Evolutionary conservation across 305 asterid species (phyloP), one percentile per base, ranked within the genome.

Genomic region (Coffea humblotiana): DNA sequence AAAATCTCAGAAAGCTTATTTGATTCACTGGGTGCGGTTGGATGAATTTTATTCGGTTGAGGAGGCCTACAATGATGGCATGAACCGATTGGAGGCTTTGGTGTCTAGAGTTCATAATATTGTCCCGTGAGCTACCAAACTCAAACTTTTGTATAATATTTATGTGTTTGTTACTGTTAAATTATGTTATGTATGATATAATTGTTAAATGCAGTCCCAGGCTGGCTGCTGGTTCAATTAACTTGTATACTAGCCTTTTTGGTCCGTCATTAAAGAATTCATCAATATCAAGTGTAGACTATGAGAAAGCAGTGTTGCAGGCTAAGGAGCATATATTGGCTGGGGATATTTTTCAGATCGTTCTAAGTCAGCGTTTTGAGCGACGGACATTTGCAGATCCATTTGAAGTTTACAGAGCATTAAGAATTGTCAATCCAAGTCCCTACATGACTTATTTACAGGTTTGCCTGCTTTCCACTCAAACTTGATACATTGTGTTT

Each of bases 401-500:
- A 47, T 95, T 96, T 87, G 99, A 96, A 91, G 90, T 96, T 58
- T 96, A 96, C 79, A 86, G 99, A 89, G 99, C 99, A 76, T 87
- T 96, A 74, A 87, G 98, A 89, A 88, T 95, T 77, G 97, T 95
- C 83, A 95, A 95, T 80, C 98, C 98, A 77, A 96, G 98, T 87
- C 99, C 99, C 83, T 96, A 92, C 74, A 96, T 96, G 99, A 88
- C 95, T 61, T 96, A 96, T 81, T 90, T 96, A 83, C 99, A 96
- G 84, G 99, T 96, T 37, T 64, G 90, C 78, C 43, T 76, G 56
- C 63, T 81, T 71, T 35, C 64, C 29, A 32, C 73, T 76, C 63
- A 56, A 18, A 65, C 13, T 54, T 40, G 37, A 58, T 71, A 29
- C 58, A 43, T 82, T 68, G 45, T 5, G 19, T 75, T 74, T 78